These are phyloP conservation scores for Phytophthora pseudosyringae DNA, from an alignment of 352 stramenopile genomes.

Conservation along the genomic window DNA sequence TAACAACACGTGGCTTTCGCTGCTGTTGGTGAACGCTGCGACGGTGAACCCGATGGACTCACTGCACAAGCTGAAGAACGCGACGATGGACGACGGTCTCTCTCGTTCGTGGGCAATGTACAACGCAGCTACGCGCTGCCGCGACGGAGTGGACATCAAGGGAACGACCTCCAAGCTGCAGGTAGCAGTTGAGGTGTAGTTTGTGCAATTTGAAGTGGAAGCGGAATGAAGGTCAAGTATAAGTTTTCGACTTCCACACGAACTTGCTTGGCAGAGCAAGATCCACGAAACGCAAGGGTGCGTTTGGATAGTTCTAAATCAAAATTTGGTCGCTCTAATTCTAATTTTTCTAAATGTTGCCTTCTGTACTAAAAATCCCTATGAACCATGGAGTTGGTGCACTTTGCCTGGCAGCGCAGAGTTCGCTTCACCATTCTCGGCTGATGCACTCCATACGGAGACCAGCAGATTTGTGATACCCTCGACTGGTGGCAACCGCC, in stretches of 20 bases:
- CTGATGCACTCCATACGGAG: too few relatives aligned
- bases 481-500: too few relatives aligned
- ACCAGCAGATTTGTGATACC: too few relatives aligned
- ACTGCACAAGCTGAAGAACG: constrained; percentile 49
- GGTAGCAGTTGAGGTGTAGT: constrained; percentile 21
- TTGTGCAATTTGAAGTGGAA: not conserved
- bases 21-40: constrained; percentile 76
- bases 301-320: not conserved
- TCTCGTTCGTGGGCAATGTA: constrained; percentile 72
- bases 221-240: constrained; percentile 11
- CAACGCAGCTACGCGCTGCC: constrained; percentile 55
- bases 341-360: not conserved
- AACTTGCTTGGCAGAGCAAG: constrained; percentile 1
- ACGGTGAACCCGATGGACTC: constrained; percentile 57
- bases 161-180: constrained; percentile 6
- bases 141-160: constrained; percentile 13
- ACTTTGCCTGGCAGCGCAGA: too few relatives aligned
- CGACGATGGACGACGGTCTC: constrained; percentile 69
- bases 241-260: not conserved
- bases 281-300: constrained; percentile 12
- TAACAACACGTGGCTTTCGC: constrained; percentile 66
- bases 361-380: too few relatives aligned
- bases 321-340: not conserved
- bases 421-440: too few relatives aligned
- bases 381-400: too few relatives aligned